phyloP scores from a whole-genome alignment of 352 stramenopile species.

The Thraustochytrium sp. region DNA sequence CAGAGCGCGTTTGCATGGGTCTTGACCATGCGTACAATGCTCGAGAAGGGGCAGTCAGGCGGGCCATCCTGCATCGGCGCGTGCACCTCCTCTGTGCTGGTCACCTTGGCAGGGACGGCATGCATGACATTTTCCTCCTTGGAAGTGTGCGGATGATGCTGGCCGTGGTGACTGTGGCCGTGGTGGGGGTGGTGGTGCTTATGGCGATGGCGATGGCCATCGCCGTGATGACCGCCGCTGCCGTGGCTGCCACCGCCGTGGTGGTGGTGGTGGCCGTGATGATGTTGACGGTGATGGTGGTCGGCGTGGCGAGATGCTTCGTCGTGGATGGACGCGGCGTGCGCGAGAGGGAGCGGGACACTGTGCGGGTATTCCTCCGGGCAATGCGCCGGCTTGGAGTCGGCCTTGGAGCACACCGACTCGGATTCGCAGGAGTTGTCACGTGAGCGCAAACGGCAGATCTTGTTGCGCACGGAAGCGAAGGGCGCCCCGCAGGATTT shows the following conservation, averaged over 20 bases:
- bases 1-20: neutral
- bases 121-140: neutral
- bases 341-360: neutral
- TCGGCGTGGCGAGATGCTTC: neutral
- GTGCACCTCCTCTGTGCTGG: neutral
- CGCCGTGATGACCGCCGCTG: neutral
- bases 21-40: constrained; percentile 16
- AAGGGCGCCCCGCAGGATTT: no score
- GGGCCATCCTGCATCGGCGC: neutral
- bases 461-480: neutral
- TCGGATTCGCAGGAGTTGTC: no score
- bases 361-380: no score
- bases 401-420: no score
- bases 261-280: neutral
- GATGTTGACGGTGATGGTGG: neutral
- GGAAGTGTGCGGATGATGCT: neutral
- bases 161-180: neutral
- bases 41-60: neutral
- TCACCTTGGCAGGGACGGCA: neutral
- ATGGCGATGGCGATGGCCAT: neutral
- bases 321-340: neutral
- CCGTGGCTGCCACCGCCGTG: no score
- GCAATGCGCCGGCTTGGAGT: no score
- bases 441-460: neutral
- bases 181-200: neutral